Percentiles rank a stretch among this genome's conserved stretches.
phyloP scores from a whole-genome alignment of 176 grass and related monocot species.

The Pharus latifolius region DNA sequence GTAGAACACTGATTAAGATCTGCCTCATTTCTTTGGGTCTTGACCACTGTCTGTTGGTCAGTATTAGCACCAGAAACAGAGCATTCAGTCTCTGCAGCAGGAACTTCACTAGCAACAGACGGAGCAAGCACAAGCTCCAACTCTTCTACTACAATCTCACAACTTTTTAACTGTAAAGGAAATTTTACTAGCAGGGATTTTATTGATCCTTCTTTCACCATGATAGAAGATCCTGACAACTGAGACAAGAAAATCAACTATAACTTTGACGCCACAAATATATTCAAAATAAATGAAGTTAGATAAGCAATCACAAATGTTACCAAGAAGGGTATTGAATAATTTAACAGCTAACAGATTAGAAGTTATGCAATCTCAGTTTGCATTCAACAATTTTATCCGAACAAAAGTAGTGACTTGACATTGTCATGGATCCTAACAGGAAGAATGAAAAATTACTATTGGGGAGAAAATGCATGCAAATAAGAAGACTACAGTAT shows the following conservation, averaged over 20 bases:
- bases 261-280: background rate
- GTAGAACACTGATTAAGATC: constrained; percentile 37
- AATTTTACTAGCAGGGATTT: constrained; percentile 85
- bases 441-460: background rate
- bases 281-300: background rate
- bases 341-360: background rate
- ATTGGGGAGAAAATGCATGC: background rate
- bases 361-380: background rate
- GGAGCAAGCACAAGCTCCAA: constrained; percentile 77
- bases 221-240: constrained; percentile 48
- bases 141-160: constrained; percentile 78
- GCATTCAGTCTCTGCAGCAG: constrained; percentile 33
- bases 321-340: background rate
- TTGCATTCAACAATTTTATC: background rate
- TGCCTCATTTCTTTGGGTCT: constrained; percentile 24
- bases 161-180: constrained; percentile 46
- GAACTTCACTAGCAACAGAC: constrained; percentile 40
- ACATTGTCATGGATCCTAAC: background rate
- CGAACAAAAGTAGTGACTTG: background rate
- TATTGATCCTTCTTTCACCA: constrained; percentile 93
- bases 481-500: background rate
- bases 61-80: constrained; percentile 34
- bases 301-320: background rate
- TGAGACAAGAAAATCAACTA: constrained; percentile 32
- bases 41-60: constrained; percentile 15